Conservation (phyloP, 768 basidiomycete genomes). For the Suillus cothurnatus region DNA sequence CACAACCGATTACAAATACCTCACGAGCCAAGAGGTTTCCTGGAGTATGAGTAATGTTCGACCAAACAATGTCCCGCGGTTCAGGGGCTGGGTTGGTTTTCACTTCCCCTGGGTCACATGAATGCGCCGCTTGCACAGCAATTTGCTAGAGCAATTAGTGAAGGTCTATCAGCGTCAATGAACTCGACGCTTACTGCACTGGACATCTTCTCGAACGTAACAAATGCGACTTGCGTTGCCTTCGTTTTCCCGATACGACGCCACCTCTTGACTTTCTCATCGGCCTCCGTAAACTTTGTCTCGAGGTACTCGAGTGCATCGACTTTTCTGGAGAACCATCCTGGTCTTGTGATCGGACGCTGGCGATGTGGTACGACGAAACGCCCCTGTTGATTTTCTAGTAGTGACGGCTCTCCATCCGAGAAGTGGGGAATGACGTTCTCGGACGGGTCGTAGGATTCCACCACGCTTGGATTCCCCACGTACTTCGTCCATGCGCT, state of each 20-base stretch:
- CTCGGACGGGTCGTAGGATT: conserved; percentile 75
- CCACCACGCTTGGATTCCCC: conserved; percentile 89
- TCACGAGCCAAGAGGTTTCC: conserved; percentile 65
- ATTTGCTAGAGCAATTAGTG: conserved; percentile 64
- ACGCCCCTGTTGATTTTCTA: conserved; percentile 55
- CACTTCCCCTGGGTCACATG: conserved; percentile 64
- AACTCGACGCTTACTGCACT: conserved; percentile 62
- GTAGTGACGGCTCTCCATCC: conserved; percentile 52
- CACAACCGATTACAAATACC: conserved; percentile 65
- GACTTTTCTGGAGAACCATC: conserved; percentile 75
- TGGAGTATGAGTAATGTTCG: conserved; percentile 75
- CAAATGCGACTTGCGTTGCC: conserved; percentile 85
- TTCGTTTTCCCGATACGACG: conserved; percentile 74
- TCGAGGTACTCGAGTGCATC: conserved; percentile 93
- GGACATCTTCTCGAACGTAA: conserved; percentile 96
- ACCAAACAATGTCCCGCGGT: conserved; percentile 95
- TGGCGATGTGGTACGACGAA: conserved; percentile 74
- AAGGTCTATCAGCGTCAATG: not conserved
- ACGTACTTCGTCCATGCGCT: conserved; percentile 88
- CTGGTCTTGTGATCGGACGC: conserved; percentile 74
- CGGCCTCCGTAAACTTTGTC: conserved; percentile 73
- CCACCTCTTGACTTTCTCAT: conserved; percentile 79
- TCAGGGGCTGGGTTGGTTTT: conserved; percentile 84
- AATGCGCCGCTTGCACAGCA: conserved; percentile 82
- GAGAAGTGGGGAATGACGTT: conserved; percentile 47